Conservation (phyloP, 2,329 filamentous ascomycete genomes). For the Neonectria punicea region DNA sequence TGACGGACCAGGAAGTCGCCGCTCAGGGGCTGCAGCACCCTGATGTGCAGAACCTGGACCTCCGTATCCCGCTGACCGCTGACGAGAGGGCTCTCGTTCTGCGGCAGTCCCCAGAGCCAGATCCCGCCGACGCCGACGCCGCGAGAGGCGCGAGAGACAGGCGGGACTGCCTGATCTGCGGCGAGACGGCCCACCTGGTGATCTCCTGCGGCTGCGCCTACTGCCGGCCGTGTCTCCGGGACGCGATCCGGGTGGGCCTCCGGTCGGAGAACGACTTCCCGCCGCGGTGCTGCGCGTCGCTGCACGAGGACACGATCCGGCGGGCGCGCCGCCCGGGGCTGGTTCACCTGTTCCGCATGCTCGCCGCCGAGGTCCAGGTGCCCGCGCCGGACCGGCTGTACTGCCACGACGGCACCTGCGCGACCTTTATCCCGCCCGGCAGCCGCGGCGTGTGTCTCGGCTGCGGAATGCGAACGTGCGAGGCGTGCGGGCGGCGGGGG, state of each 20-base stretch:
- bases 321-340: constrained; percentile 29
- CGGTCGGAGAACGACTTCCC: constrained; percentile 35
- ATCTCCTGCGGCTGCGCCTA: constrained; percentile 34
- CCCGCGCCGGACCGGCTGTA: constrained; percentile 30
- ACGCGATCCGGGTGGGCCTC: constrained; percentile 33
- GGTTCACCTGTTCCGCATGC: constrained; percentile 34
- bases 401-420: constrained; percentile 36
- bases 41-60: constrained; percentile 25
- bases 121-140: neutral
- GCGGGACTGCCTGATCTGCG: constrained; percentile 35
- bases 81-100: constrained; percentile 26
- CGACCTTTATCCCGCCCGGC: constrained; percentile 33
- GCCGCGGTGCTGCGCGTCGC: constrained; percentile 35
- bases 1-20: constrained; percentile 37
- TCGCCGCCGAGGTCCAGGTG: constrained; percentile 24
- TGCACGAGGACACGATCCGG: constrained; percentile 27
- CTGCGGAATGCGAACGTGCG: constrained; percentile 30
- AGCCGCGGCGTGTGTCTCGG: constrained; percentile 19
- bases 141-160: neutral
- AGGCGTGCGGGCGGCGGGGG: constrained; percentile 10
- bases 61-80: constrained; percentile 26
- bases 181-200: constrained; percentile 5
- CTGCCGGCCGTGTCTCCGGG: constrained; percentile 35
- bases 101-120: neutral
- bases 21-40: constrained; percentile 24